Evolutionary conservation across 2,329 filamentous ascomycete genomes (phyloP).

Genomic region (Ophiosphaerella narmari): DNA sequence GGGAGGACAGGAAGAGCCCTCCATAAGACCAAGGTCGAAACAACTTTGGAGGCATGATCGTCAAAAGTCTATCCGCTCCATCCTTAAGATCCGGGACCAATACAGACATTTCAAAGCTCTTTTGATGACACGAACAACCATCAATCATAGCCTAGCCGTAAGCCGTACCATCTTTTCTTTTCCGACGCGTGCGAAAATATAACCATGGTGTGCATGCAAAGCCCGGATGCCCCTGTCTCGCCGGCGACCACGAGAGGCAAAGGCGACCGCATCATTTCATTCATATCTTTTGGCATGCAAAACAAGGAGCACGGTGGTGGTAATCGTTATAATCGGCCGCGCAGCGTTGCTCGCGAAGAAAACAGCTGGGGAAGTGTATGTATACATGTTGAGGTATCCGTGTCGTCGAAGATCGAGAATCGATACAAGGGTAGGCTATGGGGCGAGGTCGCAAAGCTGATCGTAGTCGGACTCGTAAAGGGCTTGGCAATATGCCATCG

Average conservation of each 20-base stretch:
- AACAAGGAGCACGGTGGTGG: constrained; percentile 11
- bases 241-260: constrained; percentile 29
- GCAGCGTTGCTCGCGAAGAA: constrained; percentile 25
- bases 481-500: constrained; percentile 38
- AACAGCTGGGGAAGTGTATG: constrained; percentile 25
- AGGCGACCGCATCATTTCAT: constrained; percentile 17
- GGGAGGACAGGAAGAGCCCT: constrained; percentile 12
- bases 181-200: constrained; percentile 7
- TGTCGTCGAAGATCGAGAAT: constrained; percentile 39
- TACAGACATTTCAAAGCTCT: constrained; percentile 19
- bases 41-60: constrained; percentile 2
- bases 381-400: constrained; percentile 36
- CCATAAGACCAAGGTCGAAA: constrained; percentile 19
- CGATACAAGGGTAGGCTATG: constrained; percentile 37
- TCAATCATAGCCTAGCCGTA: constrained; percentile 29
- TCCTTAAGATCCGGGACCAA: constrained; percentile 19
- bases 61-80: constrained; percentile 4
- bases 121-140: constrained; percentile 23
- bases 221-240: constrained; percentile 26
- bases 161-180: constrained; percentile 27
- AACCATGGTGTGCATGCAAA: constrained; percentile 12
- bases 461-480: constrained; percentile 38
- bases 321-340: constrained; percentile 16
- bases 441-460: constrained; percentile 33
- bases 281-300: constrained; percentile 8